These are phyloP conservation scores for Lumnitzera littorea DNA, from an alignment of 345 rosid species.

Conservation along the genomic window DNA sequence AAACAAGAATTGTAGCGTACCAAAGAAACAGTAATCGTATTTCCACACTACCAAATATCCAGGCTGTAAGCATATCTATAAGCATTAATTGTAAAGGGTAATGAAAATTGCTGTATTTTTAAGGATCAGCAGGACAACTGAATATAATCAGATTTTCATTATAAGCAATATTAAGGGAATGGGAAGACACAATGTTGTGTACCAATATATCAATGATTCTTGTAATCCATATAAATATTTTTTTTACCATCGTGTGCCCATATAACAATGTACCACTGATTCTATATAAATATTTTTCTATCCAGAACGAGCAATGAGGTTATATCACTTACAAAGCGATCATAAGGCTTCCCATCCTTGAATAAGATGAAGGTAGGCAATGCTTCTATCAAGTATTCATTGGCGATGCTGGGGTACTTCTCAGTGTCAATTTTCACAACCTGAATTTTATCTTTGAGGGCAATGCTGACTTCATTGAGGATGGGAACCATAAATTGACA, in stretches of 20 bases:
- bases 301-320: not conserved
- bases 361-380: conserved; percentile 86
- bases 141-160: too few relatives aligned
- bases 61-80: too few relatives aligned
- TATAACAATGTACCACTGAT: not conserved
- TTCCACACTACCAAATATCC: too few relatives aligned
- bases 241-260: not conserved
- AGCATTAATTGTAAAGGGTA: too few relatives aligned
- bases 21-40: too few relatives aligned
- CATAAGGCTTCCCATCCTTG: conserved; percentile 70
- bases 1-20: too few relatives aligned
- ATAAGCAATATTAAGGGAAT: too few relatives aligned
- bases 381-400: conserved; percentile 62
- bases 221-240: too few relatives aligned
- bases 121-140: too few relatives aligned
- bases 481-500: conserved; percentile 87
- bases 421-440: conserved; percentile 91
- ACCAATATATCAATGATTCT: too few relatives aligned
- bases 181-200: too few relatives aligned
- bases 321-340: conserved; percentile 71
- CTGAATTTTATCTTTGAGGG: conserved; percentile 55
- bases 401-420: conserved; percentile 78
- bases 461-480: conserved; percentile 61
- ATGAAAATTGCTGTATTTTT: too few relatives aligned
- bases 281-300: not conserved